Evolutionary conservation across 140 eudicot species (phyloP).

Genomic region (Eryngium alpinum): DNA sequence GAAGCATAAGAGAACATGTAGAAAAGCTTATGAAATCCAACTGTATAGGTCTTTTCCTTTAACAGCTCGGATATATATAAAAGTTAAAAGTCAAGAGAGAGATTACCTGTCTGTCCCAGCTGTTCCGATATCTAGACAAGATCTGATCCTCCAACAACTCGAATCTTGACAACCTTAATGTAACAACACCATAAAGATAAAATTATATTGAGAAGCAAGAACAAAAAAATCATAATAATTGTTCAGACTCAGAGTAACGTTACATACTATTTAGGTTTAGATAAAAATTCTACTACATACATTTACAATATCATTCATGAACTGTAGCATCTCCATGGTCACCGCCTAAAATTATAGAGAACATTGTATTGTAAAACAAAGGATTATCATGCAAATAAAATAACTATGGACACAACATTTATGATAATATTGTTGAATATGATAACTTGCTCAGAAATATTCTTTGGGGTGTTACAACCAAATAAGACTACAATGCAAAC

Average conservation of each 20-base stretch:
- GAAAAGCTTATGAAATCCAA: not conserved
- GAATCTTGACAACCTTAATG: slow-evolving; percentile 75
- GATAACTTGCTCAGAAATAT: too few species aligned
- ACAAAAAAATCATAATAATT: not conserved
- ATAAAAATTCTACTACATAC: slow-evolving; percentile 24
- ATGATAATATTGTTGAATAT: not conserved
- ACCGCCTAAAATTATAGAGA: slow-evolving; percentile 46
- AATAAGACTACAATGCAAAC: too few species aligned
- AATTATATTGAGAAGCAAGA: slow-evolving; percentile 14
- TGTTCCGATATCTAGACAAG: slow-evolving; percentile 93
- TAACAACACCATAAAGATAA: slow-evolving; percentile 8
- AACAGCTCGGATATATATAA: not conserved
- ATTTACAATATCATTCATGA: slow-evolving; percentile 83
- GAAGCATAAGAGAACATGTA: not conserved
- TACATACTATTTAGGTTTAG: not conserved
- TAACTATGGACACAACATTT: too few species aligned
- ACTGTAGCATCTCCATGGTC: slow-evolving; percentile 69
- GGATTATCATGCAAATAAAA: too few species aligned
- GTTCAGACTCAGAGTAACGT: too few species aligned
- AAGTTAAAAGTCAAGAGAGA: slow-evolving; percentile 4
- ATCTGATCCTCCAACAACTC: slow-evolving; percentile 98
- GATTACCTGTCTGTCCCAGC: slow-evolving; percentile 75
- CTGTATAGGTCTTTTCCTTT: not conserved
- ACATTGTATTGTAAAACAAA: slow-evolving; percentile 8
- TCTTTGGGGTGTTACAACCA: too few species aligned